Conservation (phyloP, 495 filamentous ascomycete species). For the Pseudoneurospora amorphoporcata region DNA sequence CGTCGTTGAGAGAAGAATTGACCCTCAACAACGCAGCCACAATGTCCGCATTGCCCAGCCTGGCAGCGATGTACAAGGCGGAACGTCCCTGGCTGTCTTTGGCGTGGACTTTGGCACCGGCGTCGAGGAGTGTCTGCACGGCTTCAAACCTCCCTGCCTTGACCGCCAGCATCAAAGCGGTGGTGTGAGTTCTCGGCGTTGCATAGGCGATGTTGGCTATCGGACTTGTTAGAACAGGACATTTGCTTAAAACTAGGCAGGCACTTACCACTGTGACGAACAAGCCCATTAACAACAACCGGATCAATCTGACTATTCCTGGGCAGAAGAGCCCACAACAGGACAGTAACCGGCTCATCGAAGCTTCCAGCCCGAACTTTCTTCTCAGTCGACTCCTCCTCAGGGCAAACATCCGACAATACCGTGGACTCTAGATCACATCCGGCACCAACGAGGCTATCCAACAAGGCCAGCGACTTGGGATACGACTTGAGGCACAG, state of each 20-base stretch:
- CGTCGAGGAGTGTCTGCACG: slow-evolving; percentile 24
- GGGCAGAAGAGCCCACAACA: slow-evolving; percentile 34
- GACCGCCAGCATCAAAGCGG: slow-evolving; percentile 30
- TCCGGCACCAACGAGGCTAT: slow-evolving; percentile 11
- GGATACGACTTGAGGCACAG: slow-evolving; percentile 18
- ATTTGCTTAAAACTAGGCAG: background rate
- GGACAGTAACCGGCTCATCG: slow-evolving; percentile 26
- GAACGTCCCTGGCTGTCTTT: slow-evolving; percentile 30
- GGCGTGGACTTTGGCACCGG: slow-evolving; percentile 27
- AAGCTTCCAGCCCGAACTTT: slow-evolving; percentile 13
- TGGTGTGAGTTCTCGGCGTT: slow-evolving; percentile 25
- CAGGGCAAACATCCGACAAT: slow-evolving; percentile 7
- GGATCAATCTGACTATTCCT: slow-evolving; percentile 26
- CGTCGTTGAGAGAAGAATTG: slow-evolving; percentile 24
- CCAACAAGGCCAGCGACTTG: slow-evolving; percentile 12
- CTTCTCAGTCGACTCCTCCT: background rate
- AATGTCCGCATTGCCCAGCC: slow-evolving; percentile 11
- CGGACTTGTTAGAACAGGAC: slow-evolving; percentile 3
- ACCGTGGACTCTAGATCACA: slow-evolving; percentile 17
- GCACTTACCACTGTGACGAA: slow-evolving; percentile 27
- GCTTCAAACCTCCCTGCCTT: slow-evolving; percentile 24
- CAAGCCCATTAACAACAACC: slow-evolving; percentile 23
- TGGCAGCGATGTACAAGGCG: slow-evolving; percentile 29
- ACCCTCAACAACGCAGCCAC: slow-evolving; percentile 10
- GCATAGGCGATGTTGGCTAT: slow-evolving; percentile 30